Conservation (phyloP, 2,329 filamentous ascomycete genomes). For the Elsinoe necatrix region DNA sequence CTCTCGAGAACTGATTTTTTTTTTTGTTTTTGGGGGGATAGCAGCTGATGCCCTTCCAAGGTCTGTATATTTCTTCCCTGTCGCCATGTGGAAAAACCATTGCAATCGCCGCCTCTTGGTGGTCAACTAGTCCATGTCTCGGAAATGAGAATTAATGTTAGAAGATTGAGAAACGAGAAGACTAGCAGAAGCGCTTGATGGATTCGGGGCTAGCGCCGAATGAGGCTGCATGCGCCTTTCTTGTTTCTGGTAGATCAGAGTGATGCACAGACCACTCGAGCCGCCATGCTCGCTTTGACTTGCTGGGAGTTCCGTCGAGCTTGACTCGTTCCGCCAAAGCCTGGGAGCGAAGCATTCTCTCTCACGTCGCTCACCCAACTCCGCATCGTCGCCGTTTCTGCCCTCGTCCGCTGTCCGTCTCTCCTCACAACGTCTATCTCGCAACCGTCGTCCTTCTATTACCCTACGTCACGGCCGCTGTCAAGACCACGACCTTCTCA, state of each 20-base stretch:
- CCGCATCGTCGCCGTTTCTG: conserved; percentile 10
- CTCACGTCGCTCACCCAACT: not conserved
- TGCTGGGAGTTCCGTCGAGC: not conserved
- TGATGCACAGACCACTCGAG: not conserved
- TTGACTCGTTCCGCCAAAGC: not conserved
- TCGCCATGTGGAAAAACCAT: not conserved
- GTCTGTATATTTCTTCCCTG: conserved; percentile 1
- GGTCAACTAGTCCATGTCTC: conserved; percentile 6
- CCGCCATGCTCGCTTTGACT: not conserved
- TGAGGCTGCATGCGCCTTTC: not conserved
- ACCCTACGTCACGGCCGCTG: conserved; percentile 9
- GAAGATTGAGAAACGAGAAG: conserved; percentile 11
- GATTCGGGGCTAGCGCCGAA: not conserved
- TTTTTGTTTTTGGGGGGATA: too few relatives aligned
- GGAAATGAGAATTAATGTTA: conserved; percentile 13
- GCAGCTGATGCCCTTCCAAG: not conserved
- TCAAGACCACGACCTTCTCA: not conserved
- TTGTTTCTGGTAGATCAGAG: not conserved
- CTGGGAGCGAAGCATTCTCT: not conserved
- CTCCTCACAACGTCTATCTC: conserved; percentile 13
- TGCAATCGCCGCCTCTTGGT: not conserved
- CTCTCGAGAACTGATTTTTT: not conserved
- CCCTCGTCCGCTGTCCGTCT: not conserved
- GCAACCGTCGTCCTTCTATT: conserved; percentile 6
- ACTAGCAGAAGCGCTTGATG: conserved; percentile 6